Evolutionary conservation across 1,139 yeast genomes (phyloP), one percentile per base, ranked within the genome.

Genomic region (Wickerhamomyces sp.): DNA sequence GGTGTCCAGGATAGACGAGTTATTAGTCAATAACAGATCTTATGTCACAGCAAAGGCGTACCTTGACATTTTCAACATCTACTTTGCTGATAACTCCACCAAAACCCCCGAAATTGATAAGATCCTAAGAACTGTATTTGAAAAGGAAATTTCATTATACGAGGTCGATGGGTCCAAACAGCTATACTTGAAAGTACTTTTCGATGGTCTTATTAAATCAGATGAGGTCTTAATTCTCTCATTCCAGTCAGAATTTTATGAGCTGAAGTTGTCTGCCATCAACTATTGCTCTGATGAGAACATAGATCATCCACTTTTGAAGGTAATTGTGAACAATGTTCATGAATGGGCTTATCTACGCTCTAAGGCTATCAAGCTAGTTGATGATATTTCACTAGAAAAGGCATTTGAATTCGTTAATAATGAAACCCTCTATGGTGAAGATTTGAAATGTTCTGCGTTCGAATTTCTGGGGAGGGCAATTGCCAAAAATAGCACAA

Each of bases 381-480:
- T 55, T 13, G 52, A 56, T 4, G 40, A 45, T 15, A 52, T 50
- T 26, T 50, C 57, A 2, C 35, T 48, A 27, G 45, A 45, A 3
- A 46, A 48, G 34, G 43, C 51, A 5, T 42, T 57, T 27, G 54
- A 55, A 26, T 59, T 57, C 35, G 51, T 62, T 9, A 52, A 54
- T 13, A 43, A 52, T 26, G 57, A 52, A 42, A 50, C 55, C 1
- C 51, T 57, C 3, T 57, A 57, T 27, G 72, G 76, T 44, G 79
- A 76, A 49, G 79, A 73, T 39, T 65, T 78, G 10, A 68, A 66
- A 44, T 65, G 75, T 30, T 67, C 76, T 3, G 69, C 79, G 0
- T 57, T 81, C 23, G 79, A 77, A 54, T 67, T 76, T 0, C 56
- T 79, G 13, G 84, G 86, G 0, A 62, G 73, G 1, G 62, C 73